phyloP scores from a whole-genome alignment of 2,329 filamentous ascomycete genomes.

The Fusarium sublunatum region DNA sequence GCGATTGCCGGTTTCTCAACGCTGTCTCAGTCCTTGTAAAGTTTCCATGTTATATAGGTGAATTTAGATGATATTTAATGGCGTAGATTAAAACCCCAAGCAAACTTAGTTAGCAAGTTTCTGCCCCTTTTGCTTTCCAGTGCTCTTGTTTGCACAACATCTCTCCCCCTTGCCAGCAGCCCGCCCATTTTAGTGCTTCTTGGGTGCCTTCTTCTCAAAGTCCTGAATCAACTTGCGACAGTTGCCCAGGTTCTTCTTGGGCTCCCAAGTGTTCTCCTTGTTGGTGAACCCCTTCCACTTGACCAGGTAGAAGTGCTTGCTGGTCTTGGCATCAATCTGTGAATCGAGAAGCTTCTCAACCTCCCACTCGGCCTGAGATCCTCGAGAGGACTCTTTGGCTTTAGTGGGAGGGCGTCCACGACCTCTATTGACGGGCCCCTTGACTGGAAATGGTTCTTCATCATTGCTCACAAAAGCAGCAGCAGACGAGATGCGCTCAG shows the following conservation, averaged over 20 bases:
- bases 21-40: constrained; percentile 35
- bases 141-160: neutral
- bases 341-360: constrained; percentile 61
- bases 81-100: neutral
- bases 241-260: constrained; percentile 56
- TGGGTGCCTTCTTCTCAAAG: constrained; percentile 49
- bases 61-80: neutral
- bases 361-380: constrained; percentile 53
- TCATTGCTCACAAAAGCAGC: neutral
- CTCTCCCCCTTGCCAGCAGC: neutral
- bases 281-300: constrained; percentile 64
- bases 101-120: neutral
- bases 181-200: neutral
- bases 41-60: neutral
- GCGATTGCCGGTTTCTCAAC: constrained; percentile 42
- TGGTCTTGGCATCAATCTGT: constrained; percentile 52
- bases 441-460: neutral
- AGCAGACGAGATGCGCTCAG: constrained; percentile 19
- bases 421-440: neutral
- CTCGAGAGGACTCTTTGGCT: constrained; percentile 26
- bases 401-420: constrained; percentile 22
- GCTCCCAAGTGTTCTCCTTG: constrained; percentile 66
- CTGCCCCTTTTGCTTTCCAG: neutral
- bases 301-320: constrained; percentile 59
- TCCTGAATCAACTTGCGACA: constrained; percentile 52